Conservation (phyloP, 2,329 filamentous ascomycete species). For the Cytospora chrysosperma region DNA sequence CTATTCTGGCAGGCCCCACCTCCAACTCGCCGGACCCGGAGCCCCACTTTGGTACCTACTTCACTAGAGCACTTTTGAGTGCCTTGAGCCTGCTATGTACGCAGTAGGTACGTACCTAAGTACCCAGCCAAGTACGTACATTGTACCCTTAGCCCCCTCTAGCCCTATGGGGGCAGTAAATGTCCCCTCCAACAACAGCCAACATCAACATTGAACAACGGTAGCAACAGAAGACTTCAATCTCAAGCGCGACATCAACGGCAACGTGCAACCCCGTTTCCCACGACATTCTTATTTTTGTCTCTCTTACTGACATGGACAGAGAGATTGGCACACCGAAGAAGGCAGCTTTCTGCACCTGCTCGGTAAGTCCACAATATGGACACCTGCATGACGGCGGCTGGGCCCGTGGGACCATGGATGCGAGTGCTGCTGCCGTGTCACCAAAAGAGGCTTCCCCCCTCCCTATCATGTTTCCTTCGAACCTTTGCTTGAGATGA, state of each 20-base stretch:
- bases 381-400: constrained; percentile 4
- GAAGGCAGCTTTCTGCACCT: not conserved
- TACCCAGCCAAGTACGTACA: not conserved
- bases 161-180: constrained; percentile 11
- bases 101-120: not conserved
- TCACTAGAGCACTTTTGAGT: no score
- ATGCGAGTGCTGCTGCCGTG: not conserved
- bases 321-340: not conserved
- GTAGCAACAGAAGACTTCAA: no score
- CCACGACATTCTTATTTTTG: not conserved
- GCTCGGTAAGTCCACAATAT: not conserved
- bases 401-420: constrained; percentile 5
- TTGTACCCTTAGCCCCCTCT: not conserved
- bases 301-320: not conserved
- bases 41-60: not conserved
- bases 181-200: not conserved
- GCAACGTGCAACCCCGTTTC: not conserved
- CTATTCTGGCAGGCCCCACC: not conserved
- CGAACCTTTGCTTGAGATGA: not conserved
- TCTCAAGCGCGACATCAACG: not conserved
- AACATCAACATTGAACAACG: not conserved
- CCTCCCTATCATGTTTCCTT: no score
- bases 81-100: no score
- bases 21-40: not conserved
- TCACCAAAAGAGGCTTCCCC: not conserved